These are phyloP conservation scores for Lagenaria siceraria DNA, from an alignment of 306 rosid species.

Conservation along the genomic window DNA sequence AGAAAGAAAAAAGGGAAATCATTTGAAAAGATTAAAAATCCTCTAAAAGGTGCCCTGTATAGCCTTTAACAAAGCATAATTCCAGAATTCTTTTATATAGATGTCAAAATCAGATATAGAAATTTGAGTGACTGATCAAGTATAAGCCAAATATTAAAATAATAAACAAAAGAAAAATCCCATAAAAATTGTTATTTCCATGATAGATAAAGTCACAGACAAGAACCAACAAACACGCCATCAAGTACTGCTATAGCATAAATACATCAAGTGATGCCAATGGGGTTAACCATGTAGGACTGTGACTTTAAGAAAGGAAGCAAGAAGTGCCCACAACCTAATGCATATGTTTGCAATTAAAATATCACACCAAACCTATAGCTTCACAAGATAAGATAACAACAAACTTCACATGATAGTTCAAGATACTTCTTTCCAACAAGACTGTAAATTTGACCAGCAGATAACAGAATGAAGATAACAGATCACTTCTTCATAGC, in stretches of 20 bases:
- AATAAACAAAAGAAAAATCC: neutral
- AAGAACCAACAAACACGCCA: neutral
- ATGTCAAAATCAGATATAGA: neutral
- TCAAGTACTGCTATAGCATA: neutral
- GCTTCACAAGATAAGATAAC: neutral
- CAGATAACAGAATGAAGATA: neutral
- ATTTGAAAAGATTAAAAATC: neutral
- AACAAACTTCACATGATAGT: neutral
- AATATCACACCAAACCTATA: neutral
- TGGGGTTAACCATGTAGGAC: neutral
- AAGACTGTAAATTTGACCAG: neutral
- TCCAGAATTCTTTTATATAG: neutral
- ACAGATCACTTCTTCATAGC: neutral
- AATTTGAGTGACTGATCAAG: neutral
- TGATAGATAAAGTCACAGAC: neutral
- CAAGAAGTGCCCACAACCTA: neutral
- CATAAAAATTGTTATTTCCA: neutral
- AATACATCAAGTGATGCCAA: neutral
- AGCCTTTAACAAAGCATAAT: neutral
- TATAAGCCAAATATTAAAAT: neutral
- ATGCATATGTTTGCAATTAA: neutral
- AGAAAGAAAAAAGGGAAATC: neutral
- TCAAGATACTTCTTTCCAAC: neutral
- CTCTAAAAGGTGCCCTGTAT: neutral
- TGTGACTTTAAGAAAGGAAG: neutral